Conservation (phyloP, 2,329 filamentous ascomycete genomes). For the Chaetomium globosum region DNA sequence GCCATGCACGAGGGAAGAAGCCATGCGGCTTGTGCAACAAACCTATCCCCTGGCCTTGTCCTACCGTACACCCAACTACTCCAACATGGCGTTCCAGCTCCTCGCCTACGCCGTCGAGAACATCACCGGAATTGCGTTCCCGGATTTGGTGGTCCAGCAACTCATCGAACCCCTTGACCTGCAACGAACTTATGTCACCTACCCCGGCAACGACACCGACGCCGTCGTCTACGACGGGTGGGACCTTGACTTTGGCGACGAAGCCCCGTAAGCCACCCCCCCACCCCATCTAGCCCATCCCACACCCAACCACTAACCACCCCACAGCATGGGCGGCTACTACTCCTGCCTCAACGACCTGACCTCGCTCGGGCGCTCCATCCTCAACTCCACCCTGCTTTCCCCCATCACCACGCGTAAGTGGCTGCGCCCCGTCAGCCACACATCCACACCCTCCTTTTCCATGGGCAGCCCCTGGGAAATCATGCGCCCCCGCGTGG, state of each 20-base stretch:
- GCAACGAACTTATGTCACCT: conserved; percentile 35
- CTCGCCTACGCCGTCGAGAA: conserved; percentile 44
- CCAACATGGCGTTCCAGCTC: conserved; percentile 43
- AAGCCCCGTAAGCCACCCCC: conserved; percentile 28
- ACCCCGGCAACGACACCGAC: conserved; percentile 29
- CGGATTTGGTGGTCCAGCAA: conserved; percentile 35
- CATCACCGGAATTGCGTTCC: conserved; percentile 42
- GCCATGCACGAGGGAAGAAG: conserved; percentile 23
- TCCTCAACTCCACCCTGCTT: conserved; percentile 42
- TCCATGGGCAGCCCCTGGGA: conserved; percentile 51
- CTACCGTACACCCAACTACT: conserved; percentile 38
- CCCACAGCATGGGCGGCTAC: conserved; percentile 41
- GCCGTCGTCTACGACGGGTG: conserved; percentile 36
- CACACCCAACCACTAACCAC: background rate
- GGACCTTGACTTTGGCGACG: conserved; percentile 36
- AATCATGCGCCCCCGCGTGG: conserved; percentile 40
- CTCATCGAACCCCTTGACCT: conserved; percentile 41
- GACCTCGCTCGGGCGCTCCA: conserved; percentile 30
- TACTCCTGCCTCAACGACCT: conserved; percentile 26
- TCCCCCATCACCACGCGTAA: conserved; percentile 42
- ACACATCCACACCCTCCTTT: conserved; percentile 43
- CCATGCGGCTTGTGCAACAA: conserved; percentile 13
- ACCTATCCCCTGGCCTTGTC: conserved; percentile 15
- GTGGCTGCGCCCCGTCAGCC: conserved; percentile 46
- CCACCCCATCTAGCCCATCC: background rate